Percentiles rank a stretch among this genome's conserved stretches.
Evolutionary conservation across 305 asterid genomes (phyloP).

Genomic region (Plantago coronopus): DNA sequence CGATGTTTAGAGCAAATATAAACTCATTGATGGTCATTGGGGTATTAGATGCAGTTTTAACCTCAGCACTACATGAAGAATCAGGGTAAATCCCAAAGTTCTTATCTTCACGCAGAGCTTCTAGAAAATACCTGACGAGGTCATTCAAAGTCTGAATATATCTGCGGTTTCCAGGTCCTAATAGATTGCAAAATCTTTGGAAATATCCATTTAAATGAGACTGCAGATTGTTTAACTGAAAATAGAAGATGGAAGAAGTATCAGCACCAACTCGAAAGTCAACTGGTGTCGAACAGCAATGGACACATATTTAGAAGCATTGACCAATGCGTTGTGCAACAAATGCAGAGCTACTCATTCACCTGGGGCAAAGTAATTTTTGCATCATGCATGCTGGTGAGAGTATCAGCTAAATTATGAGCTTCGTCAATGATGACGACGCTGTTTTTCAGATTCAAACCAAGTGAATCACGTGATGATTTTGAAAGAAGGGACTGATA

Average conservation of each 20-base stretch:
- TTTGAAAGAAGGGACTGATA: constrained; percentile 98
- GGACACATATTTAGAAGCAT: background rate
- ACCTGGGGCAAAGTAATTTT: constrained; percentile 77
- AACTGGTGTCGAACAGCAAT: constrained; percentile 1
- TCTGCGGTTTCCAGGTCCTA: constrained; percentile 92
- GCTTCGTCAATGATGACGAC: constrained; percentile 90
- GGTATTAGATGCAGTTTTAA: constrained; percentile 36
- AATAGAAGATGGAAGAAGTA: constrained; percentile 22
- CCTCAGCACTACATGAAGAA: constrained; percentile 30
- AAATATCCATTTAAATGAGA: constrained; percentile 66
- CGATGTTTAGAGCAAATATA: constrained; percentile 78
- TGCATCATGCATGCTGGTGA: constrained; percentile 82
- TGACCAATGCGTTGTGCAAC: constrained; percentile 1
- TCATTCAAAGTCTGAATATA: constrained; percentile 83
- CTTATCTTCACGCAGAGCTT: constrained; percentile 34
- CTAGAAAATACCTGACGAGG: constrained; percentile 61
- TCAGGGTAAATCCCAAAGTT: constrained; percentile 29
- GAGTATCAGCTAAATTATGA: constrained; percentile 95
- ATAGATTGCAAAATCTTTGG: constrained; percentile 58
- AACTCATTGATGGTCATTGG: constrained; percentile 76
- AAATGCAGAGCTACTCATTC: constrained; percentile 14
- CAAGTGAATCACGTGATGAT: constrained; percentile 84
- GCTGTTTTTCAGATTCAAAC: constrained; percentile 69
- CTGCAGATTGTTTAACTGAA: constrained; percentile 70
- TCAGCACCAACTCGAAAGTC: constrained; percentile 7